These are phyloP conservation scores for Exophiala aquamarina DNA, from an alignment of 2,329 filamentous ascomycete genomes.

Conservation along the genomic window DNA sequence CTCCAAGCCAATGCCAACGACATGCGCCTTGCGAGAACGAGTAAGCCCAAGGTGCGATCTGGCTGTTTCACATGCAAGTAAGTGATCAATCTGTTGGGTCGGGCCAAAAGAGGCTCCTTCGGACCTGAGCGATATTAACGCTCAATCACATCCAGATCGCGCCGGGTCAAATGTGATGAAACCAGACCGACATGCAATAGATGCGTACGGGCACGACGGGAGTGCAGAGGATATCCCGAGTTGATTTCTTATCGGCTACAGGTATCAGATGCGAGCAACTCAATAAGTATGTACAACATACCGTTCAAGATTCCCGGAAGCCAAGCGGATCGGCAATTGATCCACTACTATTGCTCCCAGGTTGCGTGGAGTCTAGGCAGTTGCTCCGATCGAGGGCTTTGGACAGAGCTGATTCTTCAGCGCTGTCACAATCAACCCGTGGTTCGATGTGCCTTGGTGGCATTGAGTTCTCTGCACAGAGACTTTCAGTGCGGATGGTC, in stretches of 20 bases:
- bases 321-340: conserved; percentile 10
- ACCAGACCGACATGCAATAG: conserved; percentile 44
- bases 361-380: conserved; percentile 64
- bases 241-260: neutral
- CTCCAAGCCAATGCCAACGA: no score
- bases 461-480: conserved; percentile 66
- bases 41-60: conserved; percentile 18
- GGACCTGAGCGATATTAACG: neutral
- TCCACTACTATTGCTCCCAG: conserved; percentile 60
- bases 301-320: conserved; percentile 17
- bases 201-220: conserved; percentile 58
- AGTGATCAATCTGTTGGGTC: conserved; percentile 5
- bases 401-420: conserved; percentile 62
- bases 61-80: conserved; percentile 24
- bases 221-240: conserved; percentile 57
- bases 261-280: conserved; percentile 32
- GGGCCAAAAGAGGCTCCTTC: no score
- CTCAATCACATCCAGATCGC: conserved; percentile 3
- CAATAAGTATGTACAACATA: conserved; percentile 14
- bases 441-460: conserved; percentile 64
- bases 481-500: conserved; percentile 19
- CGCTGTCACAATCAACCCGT: conserved; percentile 62
- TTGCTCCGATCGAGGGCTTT: conserved; percentile 67
- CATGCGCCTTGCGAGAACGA: neutral
- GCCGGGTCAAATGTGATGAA: conserved; percentile 19